Evolutionary conservation across 2,329 filamentous ascomycete species (phyloP).

Genomic region (Neocatenulostroma microsporum): DNA sequence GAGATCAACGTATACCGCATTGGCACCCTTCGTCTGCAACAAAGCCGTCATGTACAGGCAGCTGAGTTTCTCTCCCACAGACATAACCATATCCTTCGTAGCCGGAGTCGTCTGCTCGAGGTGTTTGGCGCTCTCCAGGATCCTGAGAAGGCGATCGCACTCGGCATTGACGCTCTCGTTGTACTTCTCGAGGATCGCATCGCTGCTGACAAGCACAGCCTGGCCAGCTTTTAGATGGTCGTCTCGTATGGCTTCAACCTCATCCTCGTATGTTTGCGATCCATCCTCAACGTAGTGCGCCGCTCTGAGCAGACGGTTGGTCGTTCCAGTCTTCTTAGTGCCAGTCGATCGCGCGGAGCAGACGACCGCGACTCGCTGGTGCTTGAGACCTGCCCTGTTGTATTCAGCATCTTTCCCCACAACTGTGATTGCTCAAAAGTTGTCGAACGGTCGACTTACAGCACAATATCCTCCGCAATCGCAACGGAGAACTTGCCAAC

Average conservation of each 20-base stretch:
- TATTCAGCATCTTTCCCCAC: slow-evolving; percentile 17
- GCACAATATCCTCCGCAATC: slow-evolving; percentile 55
- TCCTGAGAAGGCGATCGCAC: slow-evolving; percentile 73
- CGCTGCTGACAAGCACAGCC: slow-evolving; percentile 20
- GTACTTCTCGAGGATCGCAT: slow-evolving; percentile 45
- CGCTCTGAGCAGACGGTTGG: slow-evolving; percentile 58
- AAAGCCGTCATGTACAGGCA: slow-evolving; percentile 85
- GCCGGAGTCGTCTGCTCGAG: slow-evolving; percentile 30
- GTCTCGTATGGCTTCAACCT: slow-evolving; percentile 71
- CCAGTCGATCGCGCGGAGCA: slow-evolving; percentile 93
- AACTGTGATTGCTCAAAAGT: slow-evolving; percentile 2
- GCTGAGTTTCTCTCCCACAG: slow-evolving; percentile 91
- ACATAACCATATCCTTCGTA: slow-evolving; percentile 67
- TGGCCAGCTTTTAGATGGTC: slow-evolving; percentile 73
- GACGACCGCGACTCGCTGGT: slow-evolving; percentile 78
- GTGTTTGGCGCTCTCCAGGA: slow-evolving; percentile 55
- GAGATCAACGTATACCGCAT: slow-evolving; percentile 84
- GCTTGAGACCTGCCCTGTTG: slow-evolving; percentile 44
- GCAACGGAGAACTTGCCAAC: slow-evolving; percentile 80
- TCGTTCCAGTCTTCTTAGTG: slow-evolving; percentile 91
- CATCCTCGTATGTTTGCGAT: slow-evolving; percentile 54
- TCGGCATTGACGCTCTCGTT: slow-evolving; percentile 63
- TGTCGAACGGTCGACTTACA: slow-evolving; percentile 27
- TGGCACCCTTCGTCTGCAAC: slow-evolving; percentile 70
- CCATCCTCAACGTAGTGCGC: slow-evolving; percentile 38